These are phyloP conservation scores for Dictyostelium citrinum DNA, from an alignment of 78 protist genomes.

Conservation along the genomic window DNA sequence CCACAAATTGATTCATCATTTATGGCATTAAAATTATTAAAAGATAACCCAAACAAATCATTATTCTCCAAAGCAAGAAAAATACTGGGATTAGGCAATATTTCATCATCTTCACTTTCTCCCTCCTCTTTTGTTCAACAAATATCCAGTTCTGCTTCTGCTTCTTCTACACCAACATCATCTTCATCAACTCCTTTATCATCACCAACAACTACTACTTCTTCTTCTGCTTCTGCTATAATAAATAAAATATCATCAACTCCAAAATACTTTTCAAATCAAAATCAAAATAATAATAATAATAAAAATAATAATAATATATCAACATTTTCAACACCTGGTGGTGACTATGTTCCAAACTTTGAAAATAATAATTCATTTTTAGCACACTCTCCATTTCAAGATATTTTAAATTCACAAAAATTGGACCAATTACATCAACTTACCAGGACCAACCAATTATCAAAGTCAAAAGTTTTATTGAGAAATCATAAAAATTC, in stretches of 20 bases:
- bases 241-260: slow-evolving; percentile 1
- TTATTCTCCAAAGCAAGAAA: slow-evolving; percentile 34
- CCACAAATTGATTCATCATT: slow-evolving; percentile 31
- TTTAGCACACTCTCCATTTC: background rate
- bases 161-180: background rate
- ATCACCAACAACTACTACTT: background rate
- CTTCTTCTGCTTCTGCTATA: background rate
- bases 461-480: background rate
- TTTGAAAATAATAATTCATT: background rate
- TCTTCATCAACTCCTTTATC: background rate
- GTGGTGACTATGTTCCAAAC: background rate
- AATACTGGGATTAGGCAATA: background rate
- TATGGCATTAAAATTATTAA: slow-evolving; percentile 35
- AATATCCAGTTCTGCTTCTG: background rate
- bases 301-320: background rate
- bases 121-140: background rate
- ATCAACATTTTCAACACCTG: background rate
- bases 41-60: slow-evolving; percentile 21
- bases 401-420: background rate
- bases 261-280: background rate
- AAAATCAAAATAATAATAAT: background rate
- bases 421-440: background rate
- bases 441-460: background rate
- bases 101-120: background rate
- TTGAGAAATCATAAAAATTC: background rate